These are phyloP conservation scores for Thermothielavioides terrestris DNA, from an alignment of 495 filamentous ascomycete genomes.

Conservation along the genomic window DNA sequence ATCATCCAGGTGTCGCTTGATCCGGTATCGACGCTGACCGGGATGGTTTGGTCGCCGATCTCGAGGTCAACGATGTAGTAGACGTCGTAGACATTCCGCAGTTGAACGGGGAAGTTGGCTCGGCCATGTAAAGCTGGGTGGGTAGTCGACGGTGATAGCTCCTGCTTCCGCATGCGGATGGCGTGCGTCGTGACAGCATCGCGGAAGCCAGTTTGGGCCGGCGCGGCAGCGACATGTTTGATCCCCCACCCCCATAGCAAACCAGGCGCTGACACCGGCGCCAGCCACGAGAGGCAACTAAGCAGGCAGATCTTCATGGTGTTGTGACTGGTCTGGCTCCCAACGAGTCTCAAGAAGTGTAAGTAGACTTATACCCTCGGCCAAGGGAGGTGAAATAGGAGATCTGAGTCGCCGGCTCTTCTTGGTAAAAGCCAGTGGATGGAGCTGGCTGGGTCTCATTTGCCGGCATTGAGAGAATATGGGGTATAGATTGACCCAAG, in stretches of 20 bases:
- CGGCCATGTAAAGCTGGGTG: not conserved
- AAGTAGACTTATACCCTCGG: too few species aligned
- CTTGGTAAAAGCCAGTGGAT: not conserved
- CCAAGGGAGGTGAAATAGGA: too few species aligned
- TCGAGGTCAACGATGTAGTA: conserved; percentile 30
- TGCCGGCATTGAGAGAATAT: conserved; percentile 8
- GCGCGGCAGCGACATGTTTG: not conserved
- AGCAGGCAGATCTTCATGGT: not conserved
- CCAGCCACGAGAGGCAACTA: not conserved
- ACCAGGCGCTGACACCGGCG: not conserved
- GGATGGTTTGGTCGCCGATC: conserved; percentile 38
- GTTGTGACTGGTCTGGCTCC: not conserved
- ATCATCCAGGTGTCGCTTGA: conserved; percentile 55
- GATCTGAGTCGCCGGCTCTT: too few species aligned
- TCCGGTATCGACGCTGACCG: conserved; percentile 52
- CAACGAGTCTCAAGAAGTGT: not conserved
- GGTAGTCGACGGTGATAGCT: not conserved
- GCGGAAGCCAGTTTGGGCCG: not conserved
- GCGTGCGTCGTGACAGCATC: not conserved
- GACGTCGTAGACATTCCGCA: conserved; percentile 23
- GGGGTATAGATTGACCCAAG: not conserved
- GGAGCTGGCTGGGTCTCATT: not conserved
- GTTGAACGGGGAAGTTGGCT: not conserved
- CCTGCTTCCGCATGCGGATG: conserved; percentile 7
- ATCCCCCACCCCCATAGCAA: not conserved